phyloP scores from a whole-genome alignment of 2,329 filamentous ascomycete genomes.

The Sporothrix variecibatus region DNA sequence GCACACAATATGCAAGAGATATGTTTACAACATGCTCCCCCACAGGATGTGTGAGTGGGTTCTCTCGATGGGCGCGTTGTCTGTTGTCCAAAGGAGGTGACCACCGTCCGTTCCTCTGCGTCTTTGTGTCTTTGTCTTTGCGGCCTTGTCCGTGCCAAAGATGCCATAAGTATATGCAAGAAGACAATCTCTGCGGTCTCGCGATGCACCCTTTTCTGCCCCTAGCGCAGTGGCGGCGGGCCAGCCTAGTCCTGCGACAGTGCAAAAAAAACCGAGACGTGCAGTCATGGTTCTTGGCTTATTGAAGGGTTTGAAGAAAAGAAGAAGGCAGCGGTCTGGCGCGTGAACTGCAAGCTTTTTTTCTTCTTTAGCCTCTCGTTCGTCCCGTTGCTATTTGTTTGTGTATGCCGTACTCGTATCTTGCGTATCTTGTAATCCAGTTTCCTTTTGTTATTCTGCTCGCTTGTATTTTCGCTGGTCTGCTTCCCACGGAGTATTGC shows the following conservation, averaged over 20 bases:
- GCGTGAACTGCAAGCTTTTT: constrained; percentile 1
- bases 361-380: background rate
- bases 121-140: background rate
- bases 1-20: constrained; percentile 14
- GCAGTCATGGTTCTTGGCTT: background rate
- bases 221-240: constrained; percentile 21
- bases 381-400: background rate
- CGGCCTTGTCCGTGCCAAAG: constrained; percentile 2
- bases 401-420: background rate
- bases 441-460: background rate
- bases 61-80: background rate
- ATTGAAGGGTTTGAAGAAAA: background rate
- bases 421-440: background rate
- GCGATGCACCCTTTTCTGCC: constrained; percentile 14
- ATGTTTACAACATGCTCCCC: background rate
- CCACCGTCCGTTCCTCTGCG: background rate
- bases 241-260: constrained; percentile 3
- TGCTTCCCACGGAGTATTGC: background rate
- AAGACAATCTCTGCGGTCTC: constrained; percentile 13
- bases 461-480: background rate
- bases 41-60: background rate
- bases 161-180: background rate
- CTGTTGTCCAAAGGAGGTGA: background rate
- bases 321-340: background rate
- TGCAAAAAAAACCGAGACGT: background rate